phyloP scores from a whole-genome alignment of 768 basidiomycete species.

The Phylloporus rhodoxanthus region DNA sequence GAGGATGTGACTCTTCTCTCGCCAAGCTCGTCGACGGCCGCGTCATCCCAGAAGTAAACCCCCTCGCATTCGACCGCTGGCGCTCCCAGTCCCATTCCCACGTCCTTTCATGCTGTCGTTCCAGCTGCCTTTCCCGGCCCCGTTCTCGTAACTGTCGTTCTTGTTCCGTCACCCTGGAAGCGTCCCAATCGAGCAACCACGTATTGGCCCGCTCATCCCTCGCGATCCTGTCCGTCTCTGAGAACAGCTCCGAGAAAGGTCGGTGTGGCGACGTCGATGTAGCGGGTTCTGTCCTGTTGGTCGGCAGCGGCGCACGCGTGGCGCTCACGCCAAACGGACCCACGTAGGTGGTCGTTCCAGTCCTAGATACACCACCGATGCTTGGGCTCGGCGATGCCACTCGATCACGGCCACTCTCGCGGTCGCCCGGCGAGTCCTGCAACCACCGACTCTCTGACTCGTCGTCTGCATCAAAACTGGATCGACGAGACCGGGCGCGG shows the following conservation, averaged over 20 bases:
- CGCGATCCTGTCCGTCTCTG: conserved; percentile 9
- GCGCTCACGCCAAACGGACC: conserved; percentile 1
- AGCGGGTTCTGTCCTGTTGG: conserved; percentile 5
- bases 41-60: conserved; percentile 10
- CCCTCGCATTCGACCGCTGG: conserved; percentile 9
- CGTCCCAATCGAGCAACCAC: conserved; percentile 19
- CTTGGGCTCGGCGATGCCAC: conserved; percentile 12
- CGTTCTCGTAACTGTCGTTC: conserved; percentile 5
- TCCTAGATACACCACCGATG: conserved; percentile 11
- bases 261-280: conserved; percentile 13
- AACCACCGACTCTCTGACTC: conserved; percentile 22
- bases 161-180: conserved; percentile 7
- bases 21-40: conserved; percentile 12
- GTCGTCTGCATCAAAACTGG: conserved; percentile 23
- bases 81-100: conserved; percentile 18
- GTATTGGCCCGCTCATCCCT: conserved; percentile 10
- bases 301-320: not conserved
- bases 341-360: conserved; percentile 7
- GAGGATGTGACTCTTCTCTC: conserved; percentile 15
- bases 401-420: conserved; percentile 7
- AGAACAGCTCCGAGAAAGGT: conserved; percentile 21
- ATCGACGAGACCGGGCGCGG: conserved; percentile 17
- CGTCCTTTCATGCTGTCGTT: conserved; percentile 14
- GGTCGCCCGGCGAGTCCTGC: conserved; percentile 12
- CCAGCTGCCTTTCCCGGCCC: conserved; percentile 8